These are phyloP conservation scores for Xylariaceae sp. DNA, from an alignment of 2,329 filamentous ascomycete species.

Conservation along the genomic window DNA sequence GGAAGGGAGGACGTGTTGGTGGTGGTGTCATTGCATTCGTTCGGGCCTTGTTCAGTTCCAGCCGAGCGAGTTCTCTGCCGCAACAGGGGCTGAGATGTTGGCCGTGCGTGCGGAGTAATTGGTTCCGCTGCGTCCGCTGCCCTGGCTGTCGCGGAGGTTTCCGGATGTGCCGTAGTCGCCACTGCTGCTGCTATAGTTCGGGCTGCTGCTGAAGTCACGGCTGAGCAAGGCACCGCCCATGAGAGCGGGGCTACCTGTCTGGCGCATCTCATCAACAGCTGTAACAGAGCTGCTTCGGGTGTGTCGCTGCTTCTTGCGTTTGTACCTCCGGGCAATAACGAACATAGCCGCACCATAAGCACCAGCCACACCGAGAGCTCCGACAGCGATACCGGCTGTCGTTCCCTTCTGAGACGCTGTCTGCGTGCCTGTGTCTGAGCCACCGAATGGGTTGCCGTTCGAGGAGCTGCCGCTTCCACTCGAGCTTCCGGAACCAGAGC, in stretches of 20 bases:
- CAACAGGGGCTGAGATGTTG: constrained; percentile 83
- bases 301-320: constrained; percentile 76
- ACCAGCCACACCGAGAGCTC: constrained; percentile 71
- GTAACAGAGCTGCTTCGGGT: constrained; percentile 71
- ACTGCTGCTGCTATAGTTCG: constrained; percentile 22
- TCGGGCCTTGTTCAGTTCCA: constrained; percentile 77
- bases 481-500: constrained; percentile 35
- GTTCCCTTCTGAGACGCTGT: constrained; percentile 58
- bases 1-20: constrained; percentile 28
- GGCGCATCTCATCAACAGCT: constrained; percentile 52
- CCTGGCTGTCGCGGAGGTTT: constrained; percentile 53
- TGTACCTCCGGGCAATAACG: constrained; percentile 84
- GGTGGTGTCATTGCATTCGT: constrained; percentile 29
- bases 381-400: constrained; percentile 67
- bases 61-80: constrained; percentile 89
- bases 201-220: constrained; percentile 45
- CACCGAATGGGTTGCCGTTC: constrained; percentile 40
- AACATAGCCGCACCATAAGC: constrained; percentile 96
- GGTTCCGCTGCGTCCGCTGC: constrained; percentile 58
- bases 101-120: constrained; percentile 53
- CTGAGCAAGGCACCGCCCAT: constrained; percentile 67
- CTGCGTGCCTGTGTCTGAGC: constrained; percentile 34
- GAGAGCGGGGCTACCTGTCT: constrained; percentile 53
- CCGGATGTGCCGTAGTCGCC: constrained; percentile 47
- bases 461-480: constrained; percentile 32